Base-by-base conservation (phyloP, 2,329 filamentous ascomycete species). In the Cladophialophora exuberans region DNA sequence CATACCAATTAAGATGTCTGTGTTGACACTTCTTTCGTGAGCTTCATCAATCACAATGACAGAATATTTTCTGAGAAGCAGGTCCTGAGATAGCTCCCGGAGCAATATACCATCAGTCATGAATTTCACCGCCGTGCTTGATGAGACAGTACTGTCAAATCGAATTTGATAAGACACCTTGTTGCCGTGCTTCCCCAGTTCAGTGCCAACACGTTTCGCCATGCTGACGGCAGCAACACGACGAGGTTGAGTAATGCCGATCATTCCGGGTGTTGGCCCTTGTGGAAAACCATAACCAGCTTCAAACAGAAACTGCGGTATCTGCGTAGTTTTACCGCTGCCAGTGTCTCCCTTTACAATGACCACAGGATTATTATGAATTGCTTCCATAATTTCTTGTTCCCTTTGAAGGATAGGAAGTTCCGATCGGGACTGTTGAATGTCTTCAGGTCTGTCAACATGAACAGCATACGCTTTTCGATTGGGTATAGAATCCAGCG, bases 31-130 rank as follows among this genome's bases (percentile, higher is more conserved):
- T 65, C 95, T 84, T 71, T 99, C 94, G 75, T 99, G 94, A 1
- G 94, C 94, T 73, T 99, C 94, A 66, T 99, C 94, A 57, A 99
- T 93, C 44, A 99, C 83, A 48, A 99, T 89, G 11, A 88, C 89
- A 0, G 93, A 97, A 71, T 99, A 99, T 65, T 95, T 95, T 45
- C 82, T 84, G 39, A 99, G 75, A 0, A 90, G 81, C 66, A 97
- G 90, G 68, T 99, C 94, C 62, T 94, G 86, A 0, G 89, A 86
- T 50, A 97, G 87, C 72, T 99, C 94, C 53, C 94, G 86, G 7
- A 99, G 81, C 56, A 99, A 77, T 23, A 99, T 91, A 80, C 94
- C 94, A 71, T 99, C 94, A 0, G 94, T 99, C 92, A 99, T 97
- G 74, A 97, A 99, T 70, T 99, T 99, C 70, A 99, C 84, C 4